Base-by-base conservation (phyloP, 1,284 basidiomycete genomes). In the Malassezia vespertilionis region DNA sequence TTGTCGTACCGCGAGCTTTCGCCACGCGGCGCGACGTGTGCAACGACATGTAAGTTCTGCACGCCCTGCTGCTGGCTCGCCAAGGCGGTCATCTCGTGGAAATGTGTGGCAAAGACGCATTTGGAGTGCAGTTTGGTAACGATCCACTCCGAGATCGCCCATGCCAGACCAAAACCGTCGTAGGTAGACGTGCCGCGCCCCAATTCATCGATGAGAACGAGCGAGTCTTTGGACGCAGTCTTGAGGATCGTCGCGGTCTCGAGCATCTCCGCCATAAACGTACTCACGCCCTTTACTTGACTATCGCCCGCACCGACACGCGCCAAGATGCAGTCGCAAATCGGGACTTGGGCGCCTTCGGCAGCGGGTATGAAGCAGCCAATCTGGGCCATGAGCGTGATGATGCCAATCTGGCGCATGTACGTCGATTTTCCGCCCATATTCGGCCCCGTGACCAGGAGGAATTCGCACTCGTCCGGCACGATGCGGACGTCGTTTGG, bases 201-300 rank as follows among this genome's bases (percentile, higher is more conserved):
- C 0, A 99, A 79, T 72, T 99, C 93, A 71, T 99, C 93, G 46
- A 99, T 97, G 68, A 99, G 93, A 57, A 99, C 85, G 33, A 99
- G 75, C 1, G 89, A 95, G 72, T 97, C 82, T 57, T 81, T 81
- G 0, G 88, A 86, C 2, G 93, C 90, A 28, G 86, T 67, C 63
- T 84, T 80, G 36, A 97, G 77, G 62, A 99, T 97, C 0, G 87
- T 89, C 0, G 93, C 90, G 0, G 90, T 97, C 72, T 91, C 87
- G 10, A 91, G 76, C 93, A 97, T 99, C 74, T 99, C 93, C 3
- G 90, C 89, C 91, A 97, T 97, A 71, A 97, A 99, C 0, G 93
- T 99, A 23, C 87, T 93, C 3, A 97, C 86, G 14, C 91, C 93
- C 72, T 96, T 96, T 33, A 96, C 75, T 71, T 96, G 90, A 71